Conservation (phyloP, 306 rosid genomes). For the Cicer arietinum region DNA sequence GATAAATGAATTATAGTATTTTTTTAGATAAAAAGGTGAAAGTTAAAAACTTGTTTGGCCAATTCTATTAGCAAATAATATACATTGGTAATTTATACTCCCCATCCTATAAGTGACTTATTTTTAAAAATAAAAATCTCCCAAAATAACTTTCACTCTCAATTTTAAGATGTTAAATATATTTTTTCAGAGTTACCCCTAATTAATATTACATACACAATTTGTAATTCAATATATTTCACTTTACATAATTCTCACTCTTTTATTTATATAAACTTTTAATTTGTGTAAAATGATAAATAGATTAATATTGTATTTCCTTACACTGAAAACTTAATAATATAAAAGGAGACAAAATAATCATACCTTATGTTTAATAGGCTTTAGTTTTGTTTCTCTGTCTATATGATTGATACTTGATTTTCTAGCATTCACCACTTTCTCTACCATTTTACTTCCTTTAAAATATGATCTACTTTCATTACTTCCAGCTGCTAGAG, state of each 20-base stretch:
- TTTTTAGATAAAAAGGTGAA: not conserved
- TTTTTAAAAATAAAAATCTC: no score
- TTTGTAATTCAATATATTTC: no score
- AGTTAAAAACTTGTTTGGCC: not conserved
- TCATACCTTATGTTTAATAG: constrained; percentile 47
- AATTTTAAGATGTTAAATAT: no score
- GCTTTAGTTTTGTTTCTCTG: constrained; percentile 47
- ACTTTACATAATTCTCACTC: no score
- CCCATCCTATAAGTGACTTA: no score
- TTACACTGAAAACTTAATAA: not conserved
- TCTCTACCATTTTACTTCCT: constrained; percentile 91
- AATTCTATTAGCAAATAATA: not conserved
- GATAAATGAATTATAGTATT: not conserved
- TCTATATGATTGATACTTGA: constrained; percentile 42
- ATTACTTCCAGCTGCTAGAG: constrained; percentile 30
- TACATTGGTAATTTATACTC: no score
- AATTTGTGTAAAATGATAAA: no score
- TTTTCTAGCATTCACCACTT: constrained; percentile 77
- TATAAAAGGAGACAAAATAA: not conserved
- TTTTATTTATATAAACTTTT: no score
- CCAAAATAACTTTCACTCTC: no score
- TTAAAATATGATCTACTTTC: constrained; percentile 49
- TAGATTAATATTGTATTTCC: not conserved
- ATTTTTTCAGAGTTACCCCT: no score
- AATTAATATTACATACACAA: no score